Evolutionary conservation across 768 basidiomycete genomes (phyloP), one percentile per base, ranked within the genome.

Genomic region (Calocybe cyanea): DNA sequence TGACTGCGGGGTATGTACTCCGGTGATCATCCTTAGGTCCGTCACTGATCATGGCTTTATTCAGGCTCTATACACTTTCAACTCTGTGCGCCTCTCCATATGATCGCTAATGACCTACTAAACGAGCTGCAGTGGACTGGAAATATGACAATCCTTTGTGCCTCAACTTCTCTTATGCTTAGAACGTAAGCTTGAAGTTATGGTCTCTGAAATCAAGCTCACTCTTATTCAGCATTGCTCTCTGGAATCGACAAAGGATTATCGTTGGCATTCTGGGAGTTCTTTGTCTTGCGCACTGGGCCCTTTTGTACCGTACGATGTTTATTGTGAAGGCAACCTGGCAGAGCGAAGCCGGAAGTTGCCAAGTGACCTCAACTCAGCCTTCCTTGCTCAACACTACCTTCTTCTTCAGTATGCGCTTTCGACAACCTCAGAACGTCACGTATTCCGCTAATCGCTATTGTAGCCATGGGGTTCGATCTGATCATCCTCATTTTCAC

Each of bases 141-240:
- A 41, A 83, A 82, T 49, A 76, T 82, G 76, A 65, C 81, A 4
- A 78, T 85, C 31, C 68, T 81, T n/a, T 74, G 75, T 49, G 77
- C 80, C 7, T 81, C 81, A 13, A 85, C 81, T 0, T 83, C 80
- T 21, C 68, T 87, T 32, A 82, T 85, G 80, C 69, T 85, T 40
- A 71, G 84, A 60, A 84, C 83, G 83, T 84, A 57, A 48, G 75
- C 55, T 32, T 7, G 33, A 30, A 8, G n/a, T 9, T 38, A 13
- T 20, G 28, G 13, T 32, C 49, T 41, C 19, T 48, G 19, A 45
- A n/a, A n/a, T n/a, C n/a, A n/a, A n/a, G 45, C 41, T 52, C 46
- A 38, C 41, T 13, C 3, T 33, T 32, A 41, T 31, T 19, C 45
- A 87, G 82, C 3, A 73, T 87, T 38, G 84, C 84, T 8, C 69